Evolutionary conservation across 2,329 filamentous ascomycete species (phyloP).

Genomic region (Aspergillus novofumigatus): DNA sequence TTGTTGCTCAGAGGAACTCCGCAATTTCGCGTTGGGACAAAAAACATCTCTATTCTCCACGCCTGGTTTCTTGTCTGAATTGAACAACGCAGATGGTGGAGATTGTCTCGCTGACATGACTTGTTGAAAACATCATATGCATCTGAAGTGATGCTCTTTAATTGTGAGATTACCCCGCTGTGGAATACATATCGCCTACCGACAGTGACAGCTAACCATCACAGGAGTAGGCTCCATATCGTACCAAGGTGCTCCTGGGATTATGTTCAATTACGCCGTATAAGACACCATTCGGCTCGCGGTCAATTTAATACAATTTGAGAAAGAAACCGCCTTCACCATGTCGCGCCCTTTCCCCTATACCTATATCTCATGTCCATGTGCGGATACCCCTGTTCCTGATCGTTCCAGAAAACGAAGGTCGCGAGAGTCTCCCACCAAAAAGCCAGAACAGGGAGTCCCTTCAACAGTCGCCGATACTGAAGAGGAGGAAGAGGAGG

Average conservation of each 20-base stretch:
- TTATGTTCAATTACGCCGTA: not conserved
- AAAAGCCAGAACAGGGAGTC: slow-evolving; percentile 24
- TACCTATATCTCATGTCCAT: slow-evolving; percentile 62
- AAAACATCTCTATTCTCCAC: not conserved
- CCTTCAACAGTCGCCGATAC: slow-evolving; percentile 10
- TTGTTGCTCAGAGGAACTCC: not conserved
- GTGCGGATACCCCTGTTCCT: slow-evolving; percentile 48
- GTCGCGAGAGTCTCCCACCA: slow-evolving; percentile 33
- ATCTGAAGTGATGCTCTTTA: not conserved
- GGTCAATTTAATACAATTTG: not conserved
- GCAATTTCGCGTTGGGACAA: not conserved
- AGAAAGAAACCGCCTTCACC: slow-evolving; percentile 1
- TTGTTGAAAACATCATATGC: not conserved
- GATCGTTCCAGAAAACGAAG: slow-evolving; percentile 36
- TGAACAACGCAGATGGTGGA: not conserved
- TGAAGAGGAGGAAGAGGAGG: slow-evolving; percentile 55
- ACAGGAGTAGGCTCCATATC: not conserved
- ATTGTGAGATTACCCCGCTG: not conserved
- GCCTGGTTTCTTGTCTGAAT: not conserved
- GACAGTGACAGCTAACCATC: not conserved
- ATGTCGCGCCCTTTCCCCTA: slow-evolving; percentile 60
- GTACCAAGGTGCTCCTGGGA: not conserved
- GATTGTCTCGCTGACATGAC: not conserved
- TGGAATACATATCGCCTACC: not conserved
- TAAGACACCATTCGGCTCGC: not conserved